phyloP scores from a whole-genome alignment of 495 filamentous ascomycete genomes.

The Opeltia flavorubescens region DNA sequence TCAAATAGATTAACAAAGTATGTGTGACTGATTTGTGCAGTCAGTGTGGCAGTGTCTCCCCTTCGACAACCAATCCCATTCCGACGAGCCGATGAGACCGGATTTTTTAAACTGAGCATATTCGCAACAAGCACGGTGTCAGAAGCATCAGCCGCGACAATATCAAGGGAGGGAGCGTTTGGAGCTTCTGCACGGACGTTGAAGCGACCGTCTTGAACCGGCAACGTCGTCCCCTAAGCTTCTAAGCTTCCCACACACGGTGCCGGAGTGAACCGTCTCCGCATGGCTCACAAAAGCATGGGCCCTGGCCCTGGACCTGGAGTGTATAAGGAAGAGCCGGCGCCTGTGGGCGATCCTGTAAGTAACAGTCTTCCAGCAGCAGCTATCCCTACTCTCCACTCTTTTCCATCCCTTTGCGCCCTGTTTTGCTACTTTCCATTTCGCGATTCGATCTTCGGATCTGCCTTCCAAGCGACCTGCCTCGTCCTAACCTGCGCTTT shows the following conservation, averaged over 20 bases:
- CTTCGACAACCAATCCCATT: not conserved
- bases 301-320: slow-evolving; percentile 3
- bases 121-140: not conserved
- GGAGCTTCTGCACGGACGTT: slow-evolving; percentile 4
- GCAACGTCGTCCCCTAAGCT: slow-evolving; percentile 1
- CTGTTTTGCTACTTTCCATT: not conserved
- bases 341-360: slow-evolving; percentile 13
- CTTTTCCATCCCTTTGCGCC: not conserved
- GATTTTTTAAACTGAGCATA: not conserved
- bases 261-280: not conserved
- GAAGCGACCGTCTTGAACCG: not conserved
- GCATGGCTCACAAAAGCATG: slow-evolving; percentile 1
- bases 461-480: slow-evolving; percentile 1
- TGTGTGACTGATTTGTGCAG: slow-evolving; percentile 1
- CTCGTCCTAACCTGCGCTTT: slow-evolving; percentile 2
- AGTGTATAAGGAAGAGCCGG: slow-evolving; percentile 13
- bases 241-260: not conserved
- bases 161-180: not conserved
- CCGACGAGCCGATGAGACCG: not conserved
- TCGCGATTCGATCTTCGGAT: not conserved
- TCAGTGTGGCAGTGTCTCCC: not conserved
- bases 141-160: not conserved
- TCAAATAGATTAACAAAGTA: slow-evolving; percentile 2
- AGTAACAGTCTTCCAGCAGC: slow-evolving; percentile 5
- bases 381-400: not conserved